phyloP scores from a whole-genome alignment of 2,329 filamentous ascomycete species.

The Fusarium torreyae region DNA sequence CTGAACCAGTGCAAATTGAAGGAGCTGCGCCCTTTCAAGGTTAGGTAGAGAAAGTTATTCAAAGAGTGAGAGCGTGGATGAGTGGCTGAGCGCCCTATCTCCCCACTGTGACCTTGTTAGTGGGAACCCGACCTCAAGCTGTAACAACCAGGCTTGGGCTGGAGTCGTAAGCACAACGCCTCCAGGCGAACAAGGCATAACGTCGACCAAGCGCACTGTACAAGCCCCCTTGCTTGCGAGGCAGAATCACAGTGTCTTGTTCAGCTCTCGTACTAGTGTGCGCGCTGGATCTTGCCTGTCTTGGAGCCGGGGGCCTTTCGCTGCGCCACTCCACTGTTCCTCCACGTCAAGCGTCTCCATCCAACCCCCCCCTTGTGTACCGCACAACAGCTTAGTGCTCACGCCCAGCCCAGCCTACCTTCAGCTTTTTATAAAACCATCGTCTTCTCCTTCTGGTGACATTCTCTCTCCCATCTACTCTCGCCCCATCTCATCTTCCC shows the following conservation, averaged over 20 bases:
- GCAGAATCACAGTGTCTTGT: constrained; percentile 6
- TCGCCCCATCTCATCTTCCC: constrained; percentile 16
- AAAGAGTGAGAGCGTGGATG: constrained; percentile 11
- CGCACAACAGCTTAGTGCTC: constrained; percentile 20
- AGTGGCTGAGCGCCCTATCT: constrained; percentile 32
- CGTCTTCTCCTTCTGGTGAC: constrained; percentile 27
- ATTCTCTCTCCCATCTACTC: constrained; percentile 18
- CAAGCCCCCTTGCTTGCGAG: accelerated
- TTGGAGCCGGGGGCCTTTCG: constrained; percentile 11
- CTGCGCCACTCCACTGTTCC: constrained; percentile 39
- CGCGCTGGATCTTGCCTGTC: constrained; percentile 24
- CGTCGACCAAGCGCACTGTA: constrained; percentile 19
- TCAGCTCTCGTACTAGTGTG: background rate
- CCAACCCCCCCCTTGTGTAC: constrained; percentile 33
- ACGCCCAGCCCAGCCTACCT: constrained; percentile 28
- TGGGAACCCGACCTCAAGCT: constrained; percentile 40
- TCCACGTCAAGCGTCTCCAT: constrained; percentile 38
- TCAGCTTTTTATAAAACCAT: constrained; percentile 47
- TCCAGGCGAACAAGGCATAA: constrained; percentile 37
- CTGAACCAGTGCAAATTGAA: constrained; percentile 20
- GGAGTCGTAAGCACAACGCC: constrained; percentile 45
- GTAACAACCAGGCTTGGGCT: constrained; percentile 35
- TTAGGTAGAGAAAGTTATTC: constrained; percentile 21
- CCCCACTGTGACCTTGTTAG: constrained; percentile 34
- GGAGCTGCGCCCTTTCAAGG: constrained; percentile 42